Evolutionary conservation across 2,329 filamentous ascomycete species (phyloP).

Genomic region (Elsinoe arachidis): DNA sequence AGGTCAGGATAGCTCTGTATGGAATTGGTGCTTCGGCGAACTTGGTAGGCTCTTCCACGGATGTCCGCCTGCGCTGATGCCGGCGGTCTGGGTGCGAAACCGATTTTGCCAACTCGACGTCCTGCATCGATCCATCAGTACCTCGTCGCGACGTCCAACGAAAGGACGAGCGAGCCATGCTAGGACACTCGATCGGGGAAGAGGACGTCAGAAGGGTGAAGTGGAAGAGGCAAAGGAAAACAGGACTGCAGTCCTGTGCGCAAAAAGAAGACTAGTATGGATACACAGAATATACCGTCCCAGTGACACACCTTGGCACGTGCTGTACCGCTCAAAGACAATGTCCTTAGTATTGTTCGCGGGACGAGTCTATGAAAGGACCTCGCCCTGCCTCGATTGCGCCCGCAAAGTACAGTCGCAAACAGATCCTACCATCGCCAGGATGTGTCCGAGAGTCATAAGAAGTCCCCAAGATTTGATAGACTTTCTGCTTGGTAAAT

Average conservation of each 20-base stretch:
- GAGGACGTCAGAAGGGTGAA: neutral
- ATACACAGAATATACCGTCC: neutral
- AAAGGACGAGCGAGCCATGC: neutral
- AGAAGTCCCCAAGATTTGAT: conserved; percentile 22
- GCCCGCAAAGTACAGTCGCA: neutral
- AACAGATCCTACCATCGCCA: neutral
- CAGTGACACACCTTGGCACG: neutral
- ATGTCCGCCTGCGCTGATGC: neutral
- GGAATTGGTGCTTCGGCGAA: conserved; percentile 14
- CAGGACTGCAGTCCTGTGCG: neutral
- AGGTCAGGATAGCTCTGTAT: conserved; percentile 59
- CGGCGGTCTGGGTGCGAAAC: conserved; percentile 10
- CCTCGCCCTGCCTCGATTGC: conserved; percentile 1
- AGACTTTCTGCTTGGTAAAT: conserved; percentile 21
- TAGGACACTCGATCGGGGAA: neutral
- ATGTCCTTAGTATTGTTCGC: conserved; percentile 10
- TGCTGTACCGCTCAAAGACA: conserved; percentile 15
- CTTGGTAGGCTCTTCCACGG: neutral
- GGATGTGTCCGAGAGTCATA: conserved; percentile 25
- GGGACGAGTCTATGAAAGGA: conserved; percentile 7
- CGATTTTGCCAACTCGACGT: neutral
- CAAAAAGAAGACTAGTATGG: neutral
- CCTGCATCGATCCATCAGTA: neutral
- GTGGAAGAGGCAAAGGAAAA: neutral
- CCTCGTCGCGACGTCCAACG: neutral